A percentile compares a stretch with the other conserved stretches of the same genome.
These are phyloP conservation scores for Puccinia coronata DNA, from an alignment of 1,284 basidiomycete species.

Conservation along the genomic window DNA sequence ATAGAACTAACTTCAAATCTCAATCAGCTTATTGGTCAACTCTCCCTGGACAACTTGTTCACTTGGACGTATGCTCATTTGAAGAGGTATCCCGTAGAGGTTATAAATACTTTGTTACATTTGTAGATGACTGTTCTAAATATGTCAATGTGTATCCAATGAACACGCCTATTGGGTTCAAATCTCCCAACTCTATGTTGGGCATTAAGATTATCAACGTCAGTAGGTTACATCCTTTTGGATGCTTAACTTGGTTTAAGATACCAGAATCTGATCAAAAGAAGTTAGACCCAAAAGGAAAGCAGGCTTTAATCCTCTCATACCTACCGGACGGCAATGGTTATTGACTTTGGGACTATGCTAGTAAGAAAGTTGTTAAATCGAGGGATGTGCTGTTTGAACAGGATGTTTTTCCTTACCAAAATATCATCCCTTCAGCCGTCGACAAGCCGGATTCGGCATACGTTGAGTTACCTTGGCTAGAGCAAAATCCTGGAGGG, in stretches of 20 bases:
- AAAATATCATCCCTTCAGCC: background rate
- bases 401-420: no score
- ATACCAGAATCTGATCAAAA: background rate
- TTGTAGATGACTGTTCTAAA: background rate
- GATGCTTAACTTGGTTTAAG: background rate
- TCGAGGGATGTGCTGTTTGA: background rate
- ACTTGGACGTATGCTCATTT: background rate
- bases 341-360: background rate
- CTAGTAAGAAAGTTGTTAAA: background rate
- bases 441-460: no score
- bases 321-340: conserved; percentile 13
- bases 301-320: background rate
- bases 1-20: background rate
- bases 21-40: background rate
- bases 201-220: no score
- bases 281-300: background rate
- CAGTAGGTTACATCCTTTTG: background rate
- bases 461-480: no score
- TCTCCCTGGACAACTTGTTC: background rate
- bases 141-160: background rate
- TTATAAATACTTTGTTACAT: background rate
- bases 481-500: no score
- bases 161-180: background rate
- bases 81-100: background rate
- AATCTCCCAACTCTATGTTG: background rate